A percentile compares a stretch with the other conserved stretches of the same genome.
These are phyloP conservation scores for Dendrocalamus latiflorus DNA, from an alignment of 202 grass and related monocot species.

Conservation along the genomic window DNA sequence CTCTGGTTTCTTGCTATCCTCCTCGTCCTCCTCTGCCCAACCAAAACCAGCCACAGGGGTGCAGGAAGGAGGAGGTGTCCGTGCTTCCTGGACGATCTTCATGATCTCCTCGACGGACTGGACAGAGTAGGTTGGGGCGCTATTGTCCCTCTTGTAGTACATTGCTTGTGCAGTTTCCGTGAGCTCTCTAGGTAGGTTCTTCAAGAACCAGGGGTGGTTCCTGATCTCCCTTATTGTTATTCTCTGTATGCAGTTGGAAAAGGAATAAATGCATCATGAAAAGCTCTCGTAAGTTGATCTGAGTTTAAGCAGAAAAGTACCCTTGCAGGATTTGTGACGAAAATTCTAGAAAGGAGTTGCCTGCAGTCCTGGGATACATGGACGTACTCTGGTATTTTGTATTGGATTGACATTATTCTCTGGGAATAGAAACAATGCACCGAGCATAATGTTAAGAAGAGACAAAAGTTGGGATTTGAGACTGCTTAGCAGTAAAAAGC, in stretches of 20 bases:
- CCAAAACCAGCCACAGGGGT: too few relatives aligned
- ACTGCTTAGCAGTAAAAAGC: not conserved
- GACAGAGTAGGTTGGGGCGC: too few relatives aligned
- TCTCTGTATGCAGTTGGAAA: constrained; percentile 42
- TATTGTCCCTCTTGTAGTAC: too few relatives aligned
- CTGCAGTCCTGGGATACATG: constrained; percentile 83
- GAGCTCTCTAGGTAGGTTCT: constrained; percentile 86
- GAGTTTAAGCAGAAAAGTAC: constrained; percentile 24
- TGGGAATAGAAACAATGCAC: too few relatives aligned
- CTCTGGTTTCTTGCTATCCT: too few relatives aligned
- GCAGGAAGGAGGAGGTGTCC: too few relatives aligned
- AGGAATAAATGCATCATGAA: not conserved
- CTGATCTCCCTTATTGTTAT: constrained; percentile 91
- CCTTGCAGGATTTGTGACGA: constrained; percentile 69
- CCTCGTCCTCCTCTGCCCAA: too few relatives aligned
- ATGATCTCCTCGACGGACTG: too few relatives aligned
- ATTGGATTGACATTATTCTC: constrained; percentile 91
- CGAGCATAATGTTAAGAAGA: too few relatives aligned
- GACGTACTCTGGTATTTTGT: constrained; percentile 86
- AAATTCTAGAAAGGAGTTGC: constrained; percentile 69
- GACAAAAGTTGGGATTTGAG: not conserved
- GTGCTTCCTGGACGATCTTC: too few relatives aligned
- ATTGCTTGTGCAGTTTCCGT: constrained; percentile 65
- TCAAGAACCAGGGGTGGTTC: constrained; percentile 92
- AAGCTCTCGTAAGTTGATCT: not conserved